These are phyloP conservation scores for Agapanthus africanus DNA, from an alignment of 106 monocot species.

Conservation along the genomic window DNA sequence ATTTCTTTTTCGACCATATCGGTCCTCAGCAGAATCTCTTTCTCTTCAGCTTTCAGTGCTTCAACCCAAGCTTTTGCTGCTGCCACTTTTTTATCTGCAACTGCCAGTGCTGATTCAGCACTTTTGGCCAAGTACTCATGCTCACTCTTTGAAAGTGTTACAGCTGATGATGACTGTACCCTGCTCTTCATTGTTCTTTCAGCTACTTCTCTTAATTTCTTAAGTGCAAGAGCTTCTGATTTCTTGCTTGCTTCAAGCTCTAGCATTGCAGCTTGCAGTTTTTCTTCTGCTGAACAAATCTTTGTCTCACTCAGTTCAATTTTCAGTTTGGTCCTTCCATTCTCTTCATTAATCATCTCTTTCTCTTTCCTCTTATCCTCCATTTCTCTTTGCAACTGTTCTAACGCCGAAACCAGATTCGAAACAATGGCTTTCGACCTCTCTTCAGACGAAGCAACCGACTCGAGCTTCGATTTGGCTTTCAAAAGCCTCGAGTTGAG, in stretches of 20 bases:
- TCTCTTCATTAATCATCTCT: conserved; percentile 24
- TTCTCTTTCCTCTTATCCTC: conserved; percentile 38
- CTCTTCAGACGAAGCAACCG: conserved; percentile 25
- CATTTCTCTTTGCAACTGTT: conserved; percentile 34
- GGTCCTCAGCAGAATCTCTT: conserved; percentile 32
- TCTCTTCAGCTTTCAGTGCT: conserved; percentile 47
- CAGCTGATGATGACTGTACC: background rate
- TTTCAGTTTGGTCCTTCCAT: conserved; percentile 12
- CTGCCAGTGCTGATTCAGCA: conserved; percentile 28
- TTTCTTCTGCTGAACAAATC: conserved; percentile 25
- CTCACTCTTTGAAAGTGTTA: conserved; percentile 53
- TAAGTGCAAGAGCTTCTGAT: conserved; percentile 49
- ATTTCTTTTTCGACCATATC: conserved; percentile 32
- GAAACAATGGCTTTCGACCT: conserved; percentile 39
- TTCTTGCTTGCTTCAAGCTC: conserved; percentile 45
- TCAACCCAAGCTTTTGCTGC: conserved; percentile 65
- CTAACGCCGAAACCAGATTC: conserved; percentile 37
- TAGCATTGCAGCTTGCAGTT: conserved; percentile 24
- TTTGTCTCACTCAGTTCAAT: conserved; percentile 16
- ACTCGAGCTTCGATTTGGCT: conserved; percentile 51
- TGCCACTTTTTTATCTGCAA: conserved; percentile 54
- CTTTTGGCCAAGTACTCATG: conserved; percentile 52
- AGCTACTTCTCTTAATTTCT: conserved; percentile 28
- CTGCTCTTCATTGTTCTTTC: conserved; percentile 28
- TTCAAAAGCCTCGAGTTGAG: conserved; percentile 66